Evolutionary conservation across 768 basidiomycete genomes (phyloP).

Genomic region (Kwoniella dendrophila): DNA sequence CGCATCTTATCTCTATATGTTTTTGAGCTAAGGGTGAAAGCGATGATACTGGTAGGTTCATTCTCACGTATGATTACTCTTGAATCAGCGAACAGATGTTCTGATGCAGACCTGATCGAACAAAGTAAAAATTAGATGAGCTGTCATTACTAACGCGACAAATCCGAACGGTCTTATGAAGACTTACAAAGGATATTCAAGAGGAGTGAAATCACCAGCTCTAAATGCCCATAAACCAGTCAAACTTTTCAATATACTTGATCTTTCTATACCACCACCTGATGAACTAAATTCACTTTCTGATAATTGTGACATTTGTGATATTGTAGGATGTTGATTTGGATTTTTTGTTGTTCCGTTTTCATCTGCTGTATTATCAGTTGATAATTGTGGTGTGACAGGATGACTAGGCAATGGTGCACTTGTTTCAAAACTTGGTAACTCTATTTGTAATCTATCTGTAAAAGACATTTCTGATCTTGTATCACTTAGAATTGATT

Average conservation of each 20-base stretch:
- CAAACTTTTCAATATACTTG: conserved; percentile 77
- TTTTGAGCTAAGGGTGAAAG: conserved; percentile 70
- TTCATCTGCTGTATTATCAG: conserved; percentile 45
- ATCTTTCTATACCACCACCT: conserved; percentile 67
- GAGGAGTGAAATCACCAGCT: conserved; percentile 61
- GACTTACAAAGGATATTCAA: conserved; percentile 64
- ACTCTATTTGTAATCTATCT: conserved; percentile 53
- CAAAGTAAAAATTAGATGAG: not conserved
- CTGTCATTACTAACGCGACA: not conserved
- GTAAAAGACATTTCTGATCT: conserved; percentile 52
- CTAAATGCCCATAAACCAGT: conserved; percentile 76
- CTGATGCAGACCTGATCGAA: conserved; percentile 55
- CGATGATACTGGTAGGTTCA: conserved; percentile 97
- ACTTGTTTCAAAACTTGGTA: conserved; percentile 55
- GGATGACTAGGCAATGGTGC: conserved; percentile 56
- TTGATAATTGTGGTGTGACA: conserved; percentile 46
- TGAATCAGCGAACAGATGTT: conserved; percentile 92
- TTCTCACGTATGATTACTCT: conserved; percentile 93
- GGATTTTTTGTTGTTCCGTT: conserved; percentile 5
- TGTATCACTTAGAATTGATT: conserved; percentile 42
- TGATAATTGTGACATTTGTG: conserved; percentile 49
- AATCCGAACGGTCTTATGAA: not conserved
- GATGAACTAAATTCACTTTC: conserved; percentile 58
- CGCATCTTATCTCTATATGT: conserved; percentile 56
- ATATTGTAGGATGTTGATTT: conserved; percentile 21